Base-by-base conservation (phyloP, 73 alveolate genomes). In the Paramecium sonneborni region DNA sequence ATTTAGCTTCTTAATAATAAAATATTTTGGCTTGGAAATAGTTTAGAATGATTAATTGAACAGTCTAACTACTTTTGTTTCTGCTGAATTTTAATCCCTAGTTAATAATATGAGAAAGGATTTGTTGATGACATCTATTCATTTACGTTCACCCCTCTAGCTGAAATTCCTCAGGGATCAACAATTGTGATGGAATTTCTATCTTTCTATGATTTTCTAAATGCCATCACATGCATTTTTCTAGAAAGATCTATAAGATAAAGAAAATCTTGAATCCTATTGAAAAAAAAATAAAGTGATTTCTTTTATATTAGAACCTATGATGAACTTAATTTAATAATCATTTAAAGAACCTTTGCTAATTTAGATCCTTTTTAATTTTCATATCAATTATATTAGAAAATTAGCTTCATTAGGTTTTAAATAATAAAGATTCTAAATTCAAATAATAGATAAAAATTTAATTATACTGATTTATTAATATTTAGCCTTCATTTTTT, bases 121-220 rank as follows among this genome's bases (percentile, higher is more conserved):
- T 79, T 79, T 79, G 90, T 79, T 9, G 90, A 79, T 79, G 90
- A 74, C 3, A 30, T 76, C 24, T 79, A 79, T 79, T 23, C 35
- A 20, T 79, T 79, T 43, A 41, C 69, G 1, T 79, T 79, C 24
- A 79, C 74, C 5, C 90, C 90, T 11, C 18, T 41, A 79, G 69
- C 90, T 43, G 72, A 79, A 1, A 79, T 79, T 43, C 90, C 90
- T 18, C 1, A 10, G 1, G 74, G 74, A 24, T 38, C 90, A 43
- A 79, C 74, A 10, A 79, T 79, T 6, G 55, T 79, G 3, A 15
- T 79, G 24, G 90, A 79, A 79, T 79, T 79, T 44, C 90, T 76
- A 4, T 15, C 90, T 2, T 79, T 79, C n/a, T 79, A 79, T 43
- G 72, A 79, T 79, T 79, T 79, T 44, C 55, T 79, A 14, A 43